Evolutionary conservation across 148 eudicot species (phyloP).

Genomic region (Rhododendron kiyosumense): DNA sequence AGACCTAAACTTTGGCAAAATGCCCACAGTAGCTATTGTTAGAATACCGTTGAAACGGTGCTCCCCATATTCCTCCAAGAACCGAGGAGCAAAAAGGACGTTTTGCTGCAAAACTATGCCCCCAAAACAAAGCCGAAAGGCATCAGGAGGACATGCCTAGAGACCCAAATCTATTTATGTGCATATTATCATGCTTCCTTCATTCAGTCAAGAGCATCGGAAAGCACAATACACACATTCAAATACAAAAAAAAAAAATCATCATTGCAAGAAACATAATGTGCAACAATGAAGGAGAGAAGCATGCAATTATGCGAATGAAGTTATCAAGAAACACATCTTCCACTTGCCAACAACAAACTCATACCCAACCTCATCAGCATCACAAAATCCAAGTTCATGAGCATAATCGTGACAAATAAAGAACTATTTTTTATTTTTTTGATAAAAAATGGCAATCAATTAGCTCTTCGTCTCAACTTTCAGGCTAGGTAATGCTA

Average conservation of each 20-base stretch:
- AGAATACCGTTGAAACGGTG: no score
- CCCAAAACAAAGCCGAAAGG: no score
- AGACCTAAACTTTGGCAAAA: no score
- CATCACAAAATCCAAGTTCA: neutral
- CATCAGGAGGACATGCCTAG: no score
- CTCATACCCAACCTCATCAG: neutral
- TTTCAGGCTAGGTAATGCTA: neutral
- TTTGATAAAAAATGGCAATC: neutral
- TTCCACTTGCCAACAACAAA: neutral
- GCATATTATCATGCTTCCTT: no score
- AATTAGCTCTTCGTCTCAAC: neutral
- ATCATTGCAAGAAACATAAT: neutral
- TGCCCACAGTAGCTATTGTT: no score
- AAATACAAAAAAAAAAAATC: neutral
- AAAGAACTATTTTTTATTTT: neutral
- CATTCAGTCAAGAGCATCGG: no score
- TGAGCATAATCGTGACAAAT: neutral
- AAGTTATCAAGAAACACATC: neutral
- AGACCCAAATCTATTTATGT: no score
- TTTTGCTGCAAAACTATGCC: no score
- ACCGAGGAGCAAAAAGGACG: no score
- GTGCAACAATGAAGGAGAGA: neutral
- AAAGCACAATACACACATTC: neutral
- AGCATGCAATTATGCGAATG: neutral
- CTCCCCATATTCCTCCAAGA: no score